phyloP scores from a whole-genome alignment of 352 stramenopile genomes.

The Pythium angustatum region DNA sequence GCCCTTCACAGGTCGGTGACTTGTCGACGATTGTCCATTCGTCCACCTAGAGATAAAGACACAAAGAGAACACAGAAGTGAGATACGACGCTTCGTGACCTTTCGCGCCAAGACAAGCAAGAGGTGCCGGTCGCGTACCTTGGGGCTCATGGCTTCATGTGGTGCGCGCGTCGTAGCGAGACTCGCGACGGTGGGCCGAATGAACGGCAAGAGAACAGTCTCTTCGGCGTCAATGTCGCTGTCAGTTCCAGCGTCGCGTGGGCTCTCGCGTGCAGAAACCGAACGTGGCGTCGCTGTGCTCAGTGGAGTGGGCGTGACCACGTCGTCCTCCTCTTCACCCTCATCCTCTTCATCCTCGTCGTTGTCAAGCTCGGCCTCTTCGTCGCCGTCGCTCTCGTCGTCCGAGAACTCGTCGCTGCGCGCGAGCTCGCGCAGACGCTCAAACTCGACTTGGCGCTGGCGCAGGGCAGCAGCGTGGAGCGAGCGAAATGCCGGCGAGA shows the following conservation, averaged over 20 bases:
- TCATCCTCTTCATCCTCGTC: conserved; percentile 16
- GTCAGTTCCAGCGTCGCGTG: conserved; percentile 12
- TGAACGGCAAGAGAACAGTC: conserved; percentile 58
- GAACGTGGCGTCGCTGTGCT: neutral
- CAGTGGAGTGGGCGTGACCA: neutral
- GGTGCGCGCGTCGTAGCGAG: conserved; percentile 32
- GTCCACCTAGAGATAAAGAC: conserved; percentile 37
- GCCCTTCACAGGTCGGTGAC: conserved; percentile 64
- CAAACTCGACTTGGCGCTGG: conserved; percentile 52
- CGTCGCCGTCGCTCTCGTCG: conserved; percentile 75
- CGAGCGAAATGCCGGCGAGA: conserved; percentile 61
- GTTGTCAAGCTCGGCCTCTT: conserved; percentile 30
- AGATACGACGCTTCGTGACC: neutral
- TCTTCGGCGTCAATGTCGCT: conserved; percentile 46
- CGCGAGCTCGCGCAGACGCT: conserved; percentile 69
- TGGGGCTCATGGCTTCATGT: conserved; percentile 47
- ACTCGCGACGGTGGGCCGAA: conserved; percentile 37
- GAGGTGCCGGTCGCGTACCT: conserved; percentile 28
- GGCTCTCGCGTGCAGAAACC: conserved; percentile 2
- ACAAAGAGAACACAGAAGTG: conserved; percentile 11
- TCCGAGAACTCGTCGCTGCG: conserved; percentile 82
- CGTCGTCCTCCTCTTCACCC: neutral
- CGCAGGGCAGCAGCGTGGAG: conserved; percentile 44
- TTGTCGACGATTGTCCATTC: conserved; percentile 82
- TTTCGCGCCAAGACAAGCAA: neutral